phyloP scores from a whole-genome alignment of 2,329 filamentous ascomycete species.

The Nannizziopsis barbatae region DNA sequence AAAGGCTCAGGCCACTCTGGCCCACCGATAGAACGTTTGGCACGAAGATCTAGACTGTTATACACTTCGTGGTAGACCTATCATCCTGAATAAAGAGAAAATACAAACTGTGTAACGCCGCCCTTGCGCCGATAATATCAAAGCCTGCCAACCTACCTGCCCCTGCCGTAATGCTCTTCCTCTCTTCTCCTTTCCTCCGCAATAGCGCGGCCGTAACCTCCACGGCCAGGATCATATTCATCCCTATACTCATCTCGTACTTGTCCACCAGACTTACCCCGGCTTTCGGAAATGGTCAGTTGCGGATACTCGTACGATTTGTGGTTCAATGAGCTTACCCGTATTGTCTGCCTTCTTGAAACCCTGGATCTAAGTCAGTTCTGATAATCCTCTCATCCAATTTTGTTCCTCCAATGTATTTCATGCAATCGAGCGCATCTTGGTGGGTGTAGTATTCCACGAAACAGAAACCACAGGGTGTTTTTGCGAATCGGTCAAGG shows the following conservation, averaged over 20 bases:
- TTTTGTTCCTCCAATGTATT: constrained; percentile 96
- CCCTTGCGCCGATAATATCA: constrained; percentile 8
- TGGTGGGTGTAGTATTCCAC: constrained; percentile 98
- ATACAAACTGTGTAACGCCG: constrained; percentile 5
- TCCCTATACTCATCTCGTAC: constrained; percentile 96
- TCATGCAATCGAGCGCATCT: constrained; percentile 95
- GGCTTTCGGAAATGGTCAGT: constrained; percentile 29
- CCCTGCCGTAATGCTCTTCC: constrained; percentile 49
- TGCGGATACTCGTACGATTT: neutral
- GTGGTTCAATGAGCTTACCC: constrained; percentile 41
- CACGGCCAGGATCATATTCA: constrained; percentile 89
- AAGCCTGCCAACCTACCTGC: constrained; percentile 33
- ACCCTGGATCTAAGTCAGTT: constrained; percentile 90
- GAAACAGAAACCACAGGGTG: constrained; percentile 97
- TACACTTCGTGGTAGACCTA: constrained; percentile 2
- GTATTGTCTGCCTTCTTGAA: constrained; percentile 91
- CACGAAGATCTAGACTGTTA: neutral
- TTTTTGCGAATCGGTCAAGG: constrained; percentile 92
- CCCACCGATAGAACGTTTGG: constrained; percentile 6
- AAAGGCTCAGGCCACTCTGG: constrained; percentile 4
- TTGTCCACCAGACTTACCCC: constrained; percentile 90
- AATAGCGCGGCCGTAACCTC: constrained; percentile 72
- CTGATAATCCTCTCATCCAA: constrained; percentile 93
- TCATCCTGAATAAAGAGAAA: constrained; percentile 2
- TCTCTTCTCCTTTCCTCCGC: constrained; percentile 51